Evolutionary conservation across 2,329 filamentous ascomycete species (phyloP).

Genomic region (Fusarium transvaalense): DNA sequence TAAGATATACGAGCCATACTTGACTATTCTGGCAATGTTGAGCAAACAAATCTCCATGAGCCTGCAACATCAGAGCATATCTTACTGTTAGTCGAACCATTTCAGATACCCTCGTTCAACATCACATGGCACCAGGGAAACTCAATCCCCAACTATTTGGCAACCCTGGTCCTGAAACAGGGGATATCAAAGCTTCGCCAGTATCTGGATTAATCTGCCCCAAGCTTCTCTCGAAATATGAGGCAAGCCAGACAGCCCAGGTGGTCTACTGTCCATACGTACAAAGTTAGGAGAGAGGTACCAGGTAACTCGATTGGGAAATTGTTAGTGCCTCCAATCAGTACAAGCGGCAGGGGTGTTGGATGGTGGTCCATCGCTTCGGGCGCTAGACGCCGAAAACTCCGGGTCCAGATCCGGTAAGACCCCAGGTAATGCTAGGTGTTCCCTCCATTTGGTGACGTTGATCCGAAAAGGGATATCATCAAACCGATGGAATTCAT

Average conservation of each 20-base stretch:
- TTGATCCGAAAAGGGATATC: constrained; percentile 37
- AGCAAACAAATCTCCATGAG: constrained; percentile 9
- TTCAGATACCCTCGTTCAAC: constrained; percentile 29
- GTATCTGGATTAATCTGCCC: constrained; percentile 13
- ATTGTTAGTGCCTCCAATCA: constrained; percentile 41
- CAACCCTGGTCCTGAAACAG: constrained; percentile 12
- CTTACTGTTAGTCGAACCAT: constrained; percentile 42
- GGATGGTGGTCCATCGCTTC: constrained; percentile 10
- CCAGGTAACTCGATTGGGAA: constrained; percentile 26
- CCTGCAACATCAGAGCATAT: constrained; percentile 44
- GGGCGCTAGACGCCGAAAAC: constrained; percentile 38
- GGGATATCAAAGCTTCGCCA: constrained; percentile 8
- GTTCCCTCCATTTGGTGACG: constrained; percentile 41
- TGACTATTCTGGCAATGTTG: neutral
- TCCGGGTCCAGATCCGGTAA: constrained; percentile 30
- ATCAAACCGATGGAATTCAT: constrained; percentile 28
- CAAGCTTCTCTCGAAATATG: constrained; percentile 2
- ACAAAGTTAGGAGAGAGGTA: neutral
- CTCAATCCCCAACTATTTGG: constrained; percentile 21
- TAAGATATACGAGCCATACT: neutral
- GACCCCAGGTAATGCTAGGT: constrained; percentile 18
- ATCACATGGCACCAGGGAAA: constrained; percentile 41
- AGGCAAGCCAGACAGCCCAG: too few species aligned
- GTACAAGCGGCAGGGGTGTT: constrained; percentile 42
- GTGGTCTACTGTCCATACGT: too few species aligned